Evolutionary conservation across 495 filamentous ascomycete genomes (phyloP), one percentile per base, ranked within the genome.

Genomic region (Talaromyces nanjingensis): DNA sequence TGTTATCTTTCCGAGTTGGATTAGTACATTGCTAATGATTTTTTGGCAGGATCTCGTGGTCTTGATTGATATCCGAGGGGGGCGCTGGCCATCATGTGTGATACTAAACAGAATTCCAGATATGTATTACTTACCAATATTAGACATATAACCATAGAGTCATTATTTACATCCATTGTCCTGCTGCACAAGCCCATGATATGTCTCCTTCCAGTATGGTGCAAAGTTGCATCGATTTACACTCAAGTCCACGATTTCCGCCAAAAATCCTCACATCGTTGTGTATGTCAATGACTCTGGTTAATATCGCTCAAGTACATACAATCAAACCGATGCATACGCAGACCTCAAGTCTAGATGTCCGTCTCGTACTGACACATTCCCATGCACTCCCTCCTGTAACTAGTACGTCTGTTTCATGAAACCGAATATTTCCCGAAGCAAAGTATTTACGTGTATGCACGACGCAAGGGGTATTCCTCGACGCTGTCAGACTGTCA

Each of bases 1-100:
- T 67, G 78, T 74, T 54, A 39, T 37, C 12, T 16, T 60, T 58
- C 33, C 20, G 34, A 11, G 22, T 53, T 7, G 12, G 0, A 9
- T 22, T 37, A 20, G 6, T 59, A 5, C 37, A 24, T 49, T 45
- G 37, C 39, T 52, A 49, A 47, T 52, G 11, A 18, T 9, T 14
- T 18, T 57, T 12, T 12, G 25, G 14, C 39, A 64, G 63, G 25
- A 64, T 64, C 56, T 64, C 63, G 22, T 64, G 63, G 63, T 64
- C 63, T 49, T 64, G 42, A 64, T 25, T 20, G 45, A 20, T 42
- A n/a, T 7, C 45, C 6, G 18, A 9, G 33, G 11, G 33, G 9
- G 18, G n/a, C 6, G 6, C 6, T 5, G 11, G 45, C 6, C 45
- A 18, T 45, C 42, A 49, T 49, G 45, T 6, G 39, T 20, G n/a